A percentile compares a stretch with the other conserved stretches of the same genome.
These are phyloP conservation scores for Phytopythium ostracodes DNA, from an alignment of 352 stramenopile species.

Conservation along the genomic window DNA sequence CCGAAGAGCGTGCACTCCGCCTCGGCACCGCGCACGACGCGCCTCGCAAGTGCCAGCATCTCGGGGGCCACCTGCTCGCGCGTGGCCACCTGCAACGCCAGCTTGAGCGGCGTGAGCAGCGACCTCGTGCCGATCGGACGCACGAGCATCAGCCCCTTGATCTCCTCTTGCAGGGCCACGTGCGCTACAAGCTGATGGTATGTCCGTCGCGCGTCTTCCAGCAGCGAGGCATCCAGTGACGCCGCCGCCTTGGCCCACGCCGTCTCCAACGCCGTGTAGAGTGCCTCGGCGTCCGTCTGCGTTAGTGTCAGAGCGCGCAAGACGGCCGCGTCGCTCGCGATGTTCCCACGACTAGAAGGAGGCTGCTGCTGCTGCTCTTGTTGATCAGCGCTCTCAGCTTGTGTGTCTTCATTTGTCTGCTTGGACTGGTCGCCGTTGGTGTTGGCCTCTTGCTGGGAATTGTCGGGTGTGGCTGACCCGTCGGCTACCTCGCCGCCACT, in stretches of 20 bases:
- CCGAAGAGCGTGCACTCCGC: conserved; percentile 81
- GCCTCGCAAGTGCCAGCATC: conserved; percentile 55
- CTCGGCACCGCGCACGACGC: conserved; percentile 70
- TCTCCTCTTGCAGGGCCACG: conserved; percentile 70
- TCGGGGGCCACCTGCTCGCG: conserved; percentile 40
- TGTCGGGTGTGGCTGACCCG: background rate
- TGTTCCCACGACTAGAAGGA: conserved; percentile 6
- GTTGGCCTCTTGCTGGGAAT: background rate
- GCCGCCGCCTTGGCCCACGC: conserved; percentile 53
- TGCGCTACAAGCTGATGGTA: conserved; percentile 74
- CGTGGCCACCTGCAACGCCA: conserved; percentile 40
- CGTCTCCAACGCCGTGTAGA: conserved; percentile 70
- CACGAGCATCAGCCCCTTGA: conserved; percentile 63
- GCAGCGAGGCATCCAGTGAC: conserved; percentile 32
- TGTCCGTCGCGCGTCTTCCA: conserved; percentile 46
- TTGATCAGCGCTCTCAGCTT: background rate
- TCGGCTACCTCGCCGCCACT: background rate
- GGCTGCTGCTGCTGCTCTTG: conserved; percentile 5
- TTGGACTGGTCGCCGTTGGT: background rate
- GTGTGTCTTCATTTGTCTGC: background rate
- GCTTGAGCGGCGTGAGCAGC: conserved; percentile 58
- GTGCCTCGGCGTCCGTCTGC: conserved; percentile 64
- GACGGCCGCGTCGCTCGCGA: conserved; percentile 35
- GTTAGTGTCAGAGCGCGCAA: conserved; percentile 43
- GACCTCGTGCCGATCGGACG: conserved; percentile 73